Evolutionary conservation across 1,139 yeast species (phyloP), one percentile per base, ranked within the genome.

Genomic region (Pichia cactophila): DNA sequence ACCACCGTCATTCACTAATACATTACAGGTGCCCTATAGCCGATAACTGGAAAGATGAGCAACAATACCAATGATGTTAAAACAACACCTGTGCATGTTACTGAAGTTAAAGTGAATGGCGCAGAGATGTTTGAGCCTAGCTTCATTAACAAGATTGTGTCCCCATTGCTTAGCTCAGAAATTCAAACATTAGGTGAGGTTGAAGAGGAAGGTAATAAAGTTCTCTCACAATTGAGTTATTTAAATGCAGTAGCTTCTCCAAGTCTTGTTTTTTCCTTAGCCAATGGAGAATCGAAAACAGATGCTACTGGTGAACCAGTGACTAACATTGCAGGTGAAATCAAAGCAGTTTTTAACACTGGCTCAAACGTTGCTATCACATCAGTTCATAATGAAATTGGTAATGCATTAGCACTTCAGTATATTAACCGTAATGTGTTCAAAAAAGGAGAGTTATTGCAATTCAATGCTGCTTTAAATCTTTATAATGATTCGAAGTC

Each of bases 111-210:
- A 49, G 74, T 78, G 40, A 60, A 58, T 46, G 82, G 81, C 7
- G 81, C 79, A 16, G 78, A 74, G 43, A 62, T 68, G 8, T 75
- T 77, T 58, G 68, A 77, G 43, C 64, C 67, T 47, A 69, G 69
- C 42, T 77, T 77, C 59, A 75, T 74, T 64, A 61, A 63, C 50
- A 75, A 73, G 56, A 62, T 77, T 40, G 64, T 78, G 47, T 54
- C 65, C 1, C 82, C 83, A 17, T 63, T 78, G 52, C 63, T 73
- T 31, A 63, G 60, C 11, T 60, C 68, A 1, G 67, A 76, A 42
- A 80, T 75, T 59, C 70, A 71, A 50, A 77, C 81, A 0, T 63
- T 78, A 44, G 65, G 62, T 11, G 73, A 73, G 54, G 66, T 78
- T 56, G 54, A 74, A 11, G 57, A 58, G 3, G 58, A 54, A 26